Evolutionary conservation across 1,284 basidiomycete species (phyloP).

Genomic region (Chalciporus piperatoides): DNA sequence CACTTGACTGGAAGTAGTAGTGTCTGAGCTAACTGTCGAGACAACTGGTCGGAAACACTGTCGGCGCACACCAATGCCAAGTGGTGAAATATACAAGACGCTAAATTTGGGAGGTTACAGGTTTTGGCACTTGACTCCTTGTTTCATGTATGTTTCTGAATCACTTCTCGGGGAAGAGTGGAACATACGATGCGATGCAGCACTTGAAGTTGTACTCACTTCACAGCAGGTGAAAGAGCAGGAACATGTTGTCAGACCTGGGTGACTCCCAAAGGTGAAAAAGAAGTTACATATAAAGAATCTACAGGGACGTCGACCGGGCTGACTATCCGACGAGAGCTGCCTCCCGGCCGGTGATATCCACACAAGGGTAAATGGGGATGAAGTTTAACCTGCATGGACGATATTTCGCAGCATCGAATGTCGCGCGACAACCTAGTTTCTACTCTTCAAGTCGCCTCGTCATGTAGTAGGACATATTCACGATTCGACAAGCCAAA

Average conservation of each 20-base stretch:
- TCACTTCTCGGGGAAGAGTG: background rate
- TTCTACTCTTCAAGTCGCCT: constrained; percentile 43
- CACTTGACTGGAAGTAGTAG: background rate
- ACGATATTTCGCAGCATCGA: background rate
- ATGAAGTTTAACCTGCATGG: constrained; percentile 1
- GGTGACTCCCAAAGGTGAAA: constrained; percentile 21
- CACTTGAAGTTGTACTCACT: background rate
- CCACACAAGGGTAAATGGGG: background rate
- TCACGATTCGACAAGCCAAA: constrained; percentile 86
- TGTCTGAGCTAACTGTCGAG: too few species aligned
- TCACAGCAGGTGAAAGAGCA: background rate
- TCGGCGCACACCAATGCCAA: too few species aligned
- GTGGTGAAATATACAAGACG: too few species aligned
- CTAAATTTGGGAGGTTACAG: too few species aligned
- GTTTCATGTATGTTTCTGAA: background rate
- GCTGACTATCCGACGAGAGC: constrained; percentile 3
- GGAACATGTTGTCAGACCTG: background rate
- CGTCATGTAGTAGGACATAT: constrained; percentile 86
- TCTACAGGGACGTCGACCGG: constrained; percentile 15
- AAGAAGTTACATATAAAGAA: constrained; percentile 9
- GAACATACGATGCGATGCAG: background rate
- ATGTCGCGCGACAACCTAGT: constrained; percentile 1
- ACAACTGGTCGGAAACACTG: too few species aligned
- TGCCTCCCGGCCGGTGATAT: background rate
- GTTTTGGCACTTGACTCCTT: background rate